Evolutionary conservation across 75 land plant genomes (phyloP), one percentile per base, ranked within the genome.

Genomic region (Cryptomeria japonica): DNA sequence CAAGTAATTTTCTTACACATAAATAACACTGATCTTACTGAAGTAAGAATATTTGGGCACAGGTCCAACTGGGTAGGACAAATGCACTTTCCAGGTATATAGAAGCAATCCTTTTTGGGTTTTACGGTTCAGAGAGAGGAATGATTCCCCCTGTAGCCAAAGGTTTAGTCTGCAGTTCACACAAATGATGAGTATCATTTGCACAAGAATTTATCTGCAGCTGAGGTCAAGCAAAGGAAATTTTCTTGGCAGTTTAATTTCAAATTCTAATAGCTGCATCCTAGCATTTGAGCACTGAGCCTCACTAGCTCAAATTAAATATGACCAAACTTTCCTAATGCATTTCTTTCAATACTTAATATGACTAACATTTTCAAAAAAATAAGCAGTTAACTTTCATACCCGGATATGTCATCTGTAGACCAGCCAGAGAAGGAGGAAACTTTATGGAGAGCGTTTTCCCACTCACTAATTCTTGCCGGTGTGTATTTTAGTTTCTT

Each of bases 351-450:
- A 44, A 44, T 5, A 44, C 6, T 5, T 2, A 4, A 44, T 44
- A 44, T 44, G 3, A 2, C 46, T 44, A 22, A 19, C 25, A 19
- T 3, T 61, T 61, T 61, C 0, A 0, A 19, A 61, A 61, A 18
- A 61, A 61, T 3, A 55, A 18, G 28, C 28, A 36, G 37, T 16
- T 38, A 3, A 1, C 36, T 34, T 84, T 34, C 86, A 51, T 55
- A 84, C 86, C 86, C 86, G 0, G 49, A 55, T 14, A 61, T 84
- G 39, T 84, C 86, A 55, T 49, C 39, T 31, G 38, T 36, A 51
- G 36, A 84, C 64, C 86, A 84, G 86, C 86, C 86, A 34, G 86
- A 84, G 64, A 51, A 84, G 39, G 86, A 84, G 34, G 61, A 41
- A 34, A 55, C 86, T 84, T 84, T 84, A 55, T 6, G 31, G 14